A percentile compares a stretch with the other conserved stretches of the same genome.
These are phyloP conservation scores for Trichoderma afroharzianum DNA, from an alignment of 2,329 filamentous ascomycete genomes.

Conservation along the genomic window DNA sequence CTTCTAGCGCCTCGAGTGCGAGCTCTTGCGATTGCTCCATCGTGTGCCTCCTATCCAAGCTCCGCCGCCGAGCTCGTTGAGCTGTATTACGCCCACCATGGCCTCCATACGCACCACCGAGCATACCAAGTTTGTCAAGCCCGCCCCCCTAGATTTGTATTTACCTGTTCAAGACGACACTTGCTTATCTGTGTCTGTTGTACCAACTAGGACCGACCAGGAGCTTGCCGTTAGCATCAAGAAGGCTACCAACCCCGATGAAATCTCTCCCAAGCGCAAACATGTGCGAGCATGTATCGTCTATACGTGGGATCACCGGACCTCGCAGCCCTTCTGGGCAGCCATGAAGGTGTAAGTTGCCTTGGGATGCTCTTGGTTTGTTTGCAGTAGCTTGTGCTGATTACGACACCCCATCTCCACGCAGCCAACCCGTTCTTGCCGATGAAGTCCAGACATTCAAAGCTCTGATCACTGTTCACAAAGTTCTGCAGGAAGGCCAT, in stretches of 20 bases:
- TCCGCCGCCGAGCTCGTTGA: neutral
- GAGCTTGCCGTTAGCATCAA: conserved; percentile 68
- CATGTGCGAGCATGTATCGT: conserved; percentile 98
- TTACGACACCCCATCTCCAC: neutral
- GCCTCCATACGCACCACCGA: conserved; percentile 34
- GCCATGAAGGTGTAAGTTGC: conserved; percentile 91
- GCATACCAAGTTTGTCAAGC: conserved; percentile 34
- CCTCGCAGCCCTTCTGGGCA: conserved; percentile 89
- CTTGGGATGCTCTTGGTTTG: neutral
- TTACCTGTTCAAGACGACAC: neutral
- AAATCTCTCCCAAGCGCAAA: conserved; percentile 71
- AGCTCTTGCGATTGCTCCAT: neutral
- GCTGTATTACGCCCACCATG: conserved; percentile 21
- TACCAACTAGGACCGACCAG: conserved; percentile 55
- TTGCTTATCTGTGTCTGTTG: neutral
- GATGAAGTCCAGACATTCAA: conserved; percentile 99
- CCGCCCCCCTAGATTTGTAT: neutral
- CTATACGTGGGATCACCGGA: conserved; percentile 99
- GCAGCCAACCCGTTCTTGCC: conserved; percentile 90
- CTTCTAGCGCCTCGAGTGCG: neutral
- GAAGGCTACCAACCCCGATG: conserved; percentile 66
- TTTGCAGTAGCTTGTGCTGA: neutral
- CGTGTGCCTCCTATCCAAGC: conserved; percentile 15
- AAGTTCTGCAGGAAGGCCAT: conserved; percentile 95
- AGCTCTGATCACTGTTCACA: conserved; percentile 93